Base-by-base conservation (phyloP, 768 basidiomycete genomes). In the Pleurotus tuoliensis region DNA sequence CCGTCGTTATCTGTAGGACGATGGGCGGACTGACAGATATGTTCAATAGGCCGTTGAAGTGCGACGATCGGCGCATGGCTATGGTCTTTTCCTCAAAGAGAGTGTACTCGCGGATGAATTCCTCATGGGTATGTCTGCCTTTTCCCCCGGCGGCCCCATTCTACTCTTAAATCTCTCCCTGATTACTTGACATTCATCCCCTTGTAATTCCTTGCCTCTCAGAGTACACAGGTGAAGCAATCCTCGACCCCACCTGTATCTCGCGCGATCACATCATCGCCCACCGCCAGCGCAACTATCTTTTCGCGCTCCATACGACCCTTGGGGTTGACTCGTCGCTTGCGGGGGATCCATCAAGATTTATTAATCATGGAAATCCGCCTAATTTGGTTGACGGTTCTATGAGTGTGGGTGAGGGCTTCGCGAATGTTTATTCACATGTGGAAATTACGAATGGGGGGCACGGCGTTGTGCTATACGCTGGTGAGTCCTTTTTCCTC, bases 181-280 rank as follows among this genome's bases (percentile, higher is more conserved):
- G 24, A 5, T 25, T 25, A 5, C 5, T 25, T 25, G 24, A 6
- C 24, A 5, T 25, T 25, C 24, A 25, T 25, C 3, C 22, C 22
- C 22, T 24, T 24, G 40, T 3, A 16, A 39, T 57, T 18, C 22
- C 40, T 9, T 3, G 53, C 25, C 47, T 12, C 41, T 27, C 52
- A 89, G 89, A 90, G 69, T 90, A 90, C 57, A 66, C 78, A 4
- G 88, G 88, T 2, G 87, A 90, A 67, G 59, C 84, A 16, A 76
- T 84, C 3, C 77, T 69, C 47, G 76, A 79, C 24, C 63, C 71
- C 0, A 86, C 82, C 76, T 4, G 66, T 71, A 5, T 80, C 78
- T 38, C 77, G 86, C 62, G 76, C 84, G 57, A 56, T 80, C 71
- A 8, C 20, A 24, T 7, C 11, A 16, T 58, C 40, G 22, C 34